Conservation (phyloP, 352 stramenopile genomes). For the Pythium insidiosum region DNA sequence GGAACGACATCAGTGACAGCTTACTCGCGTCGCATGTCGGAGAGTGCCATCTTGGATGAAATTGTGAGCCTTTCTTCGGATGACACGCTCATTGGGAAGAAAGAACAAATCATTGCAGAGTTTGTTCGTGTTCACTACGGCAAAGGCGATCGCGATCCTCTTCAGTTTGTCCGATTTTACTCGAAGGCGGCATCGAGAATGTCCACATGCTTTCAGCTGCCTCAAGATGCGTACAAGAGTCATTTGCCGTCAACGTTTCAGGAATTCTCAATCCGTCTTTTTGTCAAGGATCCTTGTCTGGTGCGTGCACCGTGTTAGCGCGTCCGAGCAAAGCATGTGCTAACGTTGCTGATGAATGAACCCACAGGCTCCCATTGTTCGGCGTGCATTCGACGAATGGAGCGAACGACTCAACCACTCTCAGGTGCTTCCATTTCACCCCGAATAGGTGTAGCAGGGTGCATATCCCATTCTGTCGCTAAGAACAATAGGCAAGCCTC, state of each 20-base stretch:
- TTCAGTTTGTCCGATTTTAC: slow-evolving; percentile 75
- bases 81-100: slow-evolving; percentile 23
- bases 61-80: slow-evolving; percentile 37
- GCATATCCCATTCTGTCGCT: neutral
- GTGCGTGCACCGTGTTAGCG: too few relatives aligned
- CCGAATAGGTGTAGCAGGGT: too few relatives aligned
- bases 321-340: too few relatives aligned
- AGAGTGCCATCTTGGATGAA: slow-evolving; percentile 49
- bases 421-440: slow-evolving; percentile 23
- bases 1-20: slow-evolving; percentile 51
- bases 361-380: too few relatives aligned
- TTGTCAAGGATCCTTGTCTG: slow-evolving; percentile 50
- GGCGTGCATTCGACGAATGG: slow-evolving; percentile 32
- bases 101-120: slow-evolving; percentile 66
- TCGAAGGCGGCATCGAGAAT: slow-evolving; percentile 43
- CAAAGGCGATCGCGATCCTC: slow-evolving; percentile 67
- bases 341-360: too few relatives aligned
- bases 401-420: slow-evolving; percentile 43
- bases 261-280: slow-evolving; percentile 62
- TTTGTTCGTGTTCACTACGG: slow-evolving; percentile 75
- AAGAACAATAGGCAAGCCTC: neutral
- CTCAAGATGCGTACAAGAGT: slow-evolving; percentile 54
- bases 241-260: slow-evolving; percentile 56
- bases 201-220: slow-evolving; percentile 43
- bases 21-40: slow-evolving; percentile 31